A percentile compares a stretch with the other conserved stretches of the same genome.
Evolutionary conservation across 2,329 filamentous ascomycete genomes (phyloP).

Genomic region (Arthrobotrys conoides): DNA sequence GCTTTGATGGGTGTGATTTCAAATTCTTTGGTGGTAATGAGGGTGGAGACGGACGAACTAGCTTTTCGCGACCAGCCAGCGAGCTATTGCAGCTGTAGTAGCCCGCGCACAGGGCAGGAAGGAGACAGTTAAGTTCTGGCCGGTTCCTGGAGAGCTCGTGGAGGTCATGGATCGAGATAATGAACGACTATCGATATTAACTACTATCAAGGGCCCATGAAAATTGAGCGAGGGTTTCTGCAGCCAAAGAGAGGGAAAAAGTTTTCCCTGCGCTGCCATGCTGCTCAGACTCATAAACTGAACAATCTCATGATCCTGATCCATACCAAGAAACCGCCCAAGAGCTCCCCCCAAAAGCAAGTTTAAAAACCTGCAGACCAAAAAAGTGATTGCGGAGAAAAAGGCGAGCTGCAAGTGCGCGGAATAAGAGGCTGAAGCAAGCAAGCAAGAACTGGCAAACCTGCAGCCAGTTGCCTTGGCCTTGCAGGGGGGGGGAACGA

Average conservation of each 20-base stretch:
- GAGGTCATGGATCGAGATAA: slow-evolving; percentile 6
- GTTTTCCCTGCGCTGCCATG: background rate
- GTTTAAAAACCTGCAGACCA: background rate
- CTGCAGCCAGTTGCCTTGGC: slow-evolving; percentile 2
- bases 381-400: slow-evolving; percentile 12
- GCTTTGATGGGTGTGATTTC: background rate
- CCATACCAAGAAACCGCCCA: background rate
- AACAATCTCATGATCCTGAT: slow-evolving; percentile 17
- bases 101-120: slow-evolving; percentile 20
- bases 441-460: slow-evolving; percentile 10
- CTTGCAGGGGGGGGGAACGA: slow-evolving; percentile 4
- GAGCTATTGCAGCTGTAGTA: background rate
- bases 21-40: background rate
- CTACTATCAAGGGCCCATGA: background rate
- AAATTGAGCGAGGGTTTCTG: background rate
- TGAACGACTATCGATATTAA: background rate
- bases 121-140: background rate
- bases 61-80: slow-evolving; percentile 1
- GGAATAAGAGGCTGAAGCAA: slow-evolving; percentile 16
- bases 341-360: slow-evolving; percentile 11
- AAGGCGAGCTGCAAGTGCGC: slow-evolving; percentile 25
- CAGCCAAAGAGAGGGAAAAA: background rate
- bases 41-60: background rate
- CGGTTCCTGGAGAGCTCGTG: slow-evolving; percentile 8
- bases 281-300: background rate